Conservation (phyloP, 176 grass and related monocot species). For the Tillandsia fasciculata region DNA sequence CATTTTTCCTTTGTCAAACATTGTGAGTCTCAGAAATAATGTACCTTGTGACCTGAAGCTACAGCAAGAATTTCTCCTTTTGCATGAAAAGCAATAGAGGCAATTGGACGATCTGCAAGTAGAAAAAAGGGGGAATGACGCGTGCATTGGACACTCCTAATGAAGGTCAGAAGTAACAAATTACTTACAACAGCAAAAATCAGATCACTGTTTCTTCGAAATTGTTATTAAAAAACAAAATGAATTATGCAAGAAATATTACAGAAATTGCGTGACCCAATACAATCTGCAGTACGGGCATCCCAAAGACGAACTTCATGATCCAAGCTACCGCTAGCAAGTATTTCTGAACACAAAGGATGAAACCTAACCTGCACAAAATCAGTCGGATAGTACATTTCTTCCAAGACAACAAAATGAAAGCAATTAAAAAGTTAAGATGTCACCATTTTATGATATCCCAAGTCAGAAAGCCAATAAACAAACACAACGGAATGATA, state of each 20-base stretch:
- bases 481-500: no score
- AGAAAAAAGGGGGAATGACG: background rate
- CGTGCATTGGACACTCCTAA: no score
- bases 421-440: no score
- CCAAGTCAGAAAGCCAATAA: no score
- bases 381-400: slow-evolving; percentile 20
- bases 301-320: slow-evolving; percentile 97
- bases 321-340: slow-evolving; percentile 99
- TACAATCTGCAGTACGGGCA: slow-evolving; percentile 71
- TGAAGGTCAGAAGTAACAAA: no score
- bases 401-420: no score
- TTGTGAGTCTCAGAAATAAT: background rate
- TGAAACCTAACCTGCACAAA: slow-evolving; percentile 83
- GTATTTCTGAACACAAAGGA: slow-evolving; percentile 87
- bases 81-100: slow-evolving; percentile 97
- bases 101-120: slow-evolving; percentile 82
- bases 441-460: no score
- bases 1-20: no score
- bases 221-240: background rate
- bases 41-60: slow-evolving; percentile 97
- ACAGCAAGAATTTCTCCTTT: slow-evolving; percentile 90
- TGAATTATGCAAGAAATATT: slow-evolving; percentile 35
- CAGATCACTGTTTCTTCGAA: no score
- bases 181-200: no score
- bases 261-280: slow-evolving; percentile 78